These are phyloP conservation scores for Tetragonia tetragonoides DNA, from an alignment of 148 eudicot species.

Conservation along the genomic window DNA sequence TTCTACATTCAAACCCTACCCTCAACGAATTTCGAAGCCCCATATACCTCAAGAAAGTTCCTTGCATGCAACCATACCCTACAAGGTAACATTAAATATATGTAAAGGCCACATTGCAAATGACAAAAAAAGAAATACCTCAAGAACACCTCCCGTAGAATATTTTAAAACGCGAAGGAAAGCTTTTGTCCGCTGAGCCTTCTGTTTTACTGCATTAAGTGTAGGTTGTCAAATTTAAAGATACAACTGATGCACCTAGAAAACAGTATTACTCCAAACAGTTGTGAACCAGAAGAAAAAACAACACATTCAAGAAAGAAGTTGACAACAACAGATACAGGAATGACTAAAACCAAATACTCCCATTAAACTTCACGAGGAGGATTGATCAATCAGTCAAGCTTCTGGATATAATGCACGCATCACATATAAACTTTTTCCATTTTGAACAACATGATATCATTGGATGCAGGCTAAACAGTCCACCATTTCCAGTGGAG, in stretches of 20 bases:
- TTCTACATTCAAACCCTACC: neutral
- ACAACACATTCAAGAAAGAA: neutral
- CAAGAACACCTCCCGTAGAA: conserved; percentile 91
- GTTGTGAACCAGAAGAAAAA: neutral
- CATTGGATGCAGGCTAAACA: neutral
- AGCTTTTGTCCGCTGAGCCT: conserved; percentile 69
- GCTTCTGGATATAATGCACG: neutral
- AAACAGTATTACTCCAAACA: neutral
- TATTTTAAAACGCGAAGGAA: conserved; percentile 88
- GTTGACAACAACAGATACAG: neutral
- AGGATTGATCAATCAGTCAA: neutral
- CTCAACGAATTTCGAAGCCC: neutral
- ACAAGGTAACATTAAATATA: too few species aligned
- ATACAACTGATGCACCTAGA: neutral
- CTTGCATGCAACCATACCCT: neutral
- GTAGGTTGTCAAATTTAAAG: neutral
- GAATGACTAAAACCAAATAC: neutral
- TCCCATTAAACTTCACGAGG: neutral
- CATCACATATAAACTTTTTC: neutral
- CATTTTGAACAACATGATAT: neutral
- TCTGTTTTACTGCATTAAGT: conserved; percentile 57
- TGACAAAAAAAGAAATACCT: conserved; percentile 41
- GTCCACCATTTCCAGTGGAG: too few species aligned
- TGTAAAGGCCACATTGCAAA: neutral
- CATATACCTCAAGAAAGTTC: neutral